Base-by-base conservation (phyloP, 2,329 filamentous ascomycete species). In the Cercospora berteroae region DNA sequence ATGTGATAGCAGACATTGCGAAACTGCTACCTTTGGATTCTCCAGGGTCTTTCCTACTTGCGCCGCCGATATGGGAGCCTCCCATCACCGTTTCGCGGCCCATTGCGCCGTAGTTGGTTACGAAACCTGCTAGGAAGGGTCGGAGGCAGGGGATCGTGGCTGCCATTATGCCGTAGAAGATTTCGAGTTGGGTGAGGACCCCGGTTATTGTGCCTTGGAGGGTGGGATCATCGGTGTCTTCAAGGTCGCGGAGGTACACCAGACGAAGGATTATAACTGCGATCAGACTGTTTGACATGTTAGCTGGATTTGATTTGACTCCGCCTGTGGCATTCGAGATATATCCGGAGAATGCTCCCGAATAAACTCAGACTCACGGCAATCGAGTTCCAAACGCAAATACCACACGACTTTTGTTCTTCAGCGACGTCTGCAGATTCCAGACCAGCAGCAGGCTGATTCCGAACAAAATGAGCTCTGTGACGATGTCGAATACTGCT, bases 141-240 rank as follows among this genome's bases (percentile, higher is more conserved):
- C 81, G 79, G 18, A 84, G 75, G 60, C 80, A 81, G 0, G 81
- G 81, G 8, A 80, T 77, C 0, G 79, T 81, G 16, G 79, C 78
- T 18, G 81, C 77, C 4, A 83, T 75, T 10, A 83, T 76, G 48
- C 78, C 78, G 62, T 81, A 80, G 63, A 77, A 75, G 9, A 83
- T 70, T 66, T 83, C 78, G 50, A 81, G 74, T 67, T 83, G 81
- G 0, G 79, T 79, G 56, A 78, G 77, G 1, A 81, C 74, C 1
- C 72, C 75, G 2, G 77, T 74, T 12, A 78, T 71, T 12, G 78
- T 76, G 18, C 78, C 79, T 27, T 74, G 65, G 4, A 83, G 75
- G 3, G 79, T 78, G 18, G 77, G 79, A 64, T 82, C 74, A n/a
- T 70, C 18, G 7, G 80, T 79, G 23, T 72, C 50, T 58, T 79